These are phyloP conservation scores for Trichoderma polysporum DNA, from an alignment of 2,329 filamentous ascomycete genomes.

Conservation along the genomic window DNA sequence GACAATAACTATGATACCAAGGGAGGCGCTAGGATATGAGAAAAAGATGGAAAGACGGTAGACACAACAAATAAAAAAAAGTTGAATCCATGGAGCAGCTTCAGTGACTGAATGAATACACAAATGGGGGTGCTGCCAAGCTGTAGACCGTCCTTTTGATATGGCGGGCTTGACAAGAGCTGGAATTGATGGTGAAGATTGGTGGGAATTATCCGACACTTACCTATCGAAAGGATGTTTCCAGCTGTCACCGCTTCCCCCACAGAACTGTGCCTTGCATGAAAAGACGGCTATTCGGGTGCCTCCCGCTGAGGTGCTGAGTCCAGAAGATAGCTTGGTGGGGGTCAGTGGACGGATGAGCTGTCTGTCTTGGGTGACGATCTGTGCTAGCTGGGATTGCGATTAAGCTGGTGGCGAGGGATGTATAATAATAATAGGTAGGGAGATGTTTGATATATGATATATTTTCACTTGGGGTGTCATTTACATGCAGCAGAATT, in stretches of 20 bases:
- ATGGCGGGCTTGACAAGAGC: not conserved
- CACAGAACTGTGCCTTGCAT: conserved; percentile 16
- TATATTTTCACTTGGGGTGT: too few relatives aligned
- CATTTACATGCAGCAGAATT: not conserved
- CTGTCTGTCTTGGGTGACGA: not conserved
- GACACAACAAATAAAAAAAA: not conserved
- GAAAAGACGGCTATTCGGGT: conserved; percentile 7
- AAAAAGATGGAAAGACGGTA: not conserved
- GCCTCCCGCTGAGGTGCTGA: not conserved
- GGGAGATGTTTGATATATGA: too few relatives aligned
- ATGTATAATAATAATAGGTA: not conserved
- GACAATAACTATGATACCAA: conserved; percentile 2
- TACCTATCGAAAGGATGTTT: not conserved
- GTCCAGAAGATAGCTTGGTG: not conserved
- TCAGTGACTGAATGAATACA: not conserved
- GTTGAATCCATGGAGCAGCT: not conserved
- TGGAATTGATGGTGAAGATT: not conserved
- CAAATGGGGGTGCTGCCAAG: not conserved
- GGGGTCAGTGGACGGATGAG: conserved; percentile 15
- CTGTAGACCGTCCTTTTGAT: not conserved
- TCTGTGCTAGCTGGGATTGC: too few relatives aligned
- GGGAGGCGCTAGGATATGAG: conserved; percentile 17
- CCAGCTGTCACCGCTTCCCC: conserved; percentile 1
- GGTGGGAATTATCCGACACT: not conserved
- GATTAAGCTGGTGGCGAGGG: not conserved